Percentiles rank a stretch among this genome's conserved stretches.
Conservation (phyloP, 139 green algal genomes). For the Chlamydomonas sphaeroides region DNA sequence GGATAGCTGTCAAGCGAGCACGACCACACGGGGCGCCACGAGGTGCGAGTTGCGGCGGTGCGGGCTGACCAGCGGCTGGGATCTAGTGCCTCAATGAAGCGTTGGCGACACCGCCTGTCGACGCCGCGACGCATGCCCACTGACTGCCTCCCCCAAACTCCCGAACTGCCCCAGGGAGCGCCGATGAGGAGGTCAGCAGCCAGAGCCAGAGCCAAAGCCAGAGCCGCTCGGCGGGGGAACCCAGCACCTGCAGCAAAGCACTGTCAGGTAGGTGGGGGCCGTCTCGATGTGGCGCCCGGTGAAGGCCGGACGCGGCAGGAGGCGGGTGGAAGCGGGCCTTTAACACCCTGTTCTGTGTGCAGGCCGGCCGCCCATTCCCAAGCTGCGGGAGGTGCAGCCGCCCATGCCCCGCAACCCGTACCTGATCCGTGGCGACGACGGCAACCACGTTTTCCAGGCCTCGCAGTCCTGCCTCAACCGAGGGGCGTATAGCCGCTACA, state of each 20-base stretch:
- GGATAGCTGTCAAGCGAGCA: conserved; percentile 44
- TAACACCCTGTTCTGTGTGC: no score
- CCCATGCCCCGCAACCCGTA: conserved; percentile 52
- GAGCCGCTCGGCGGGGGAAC: conserved; percentile 44
- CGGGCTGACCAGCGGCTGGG: no score
- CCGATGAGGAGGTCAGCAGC: conserved; percentile 51
- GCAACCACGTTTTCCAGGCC: conserved; percentile 34
- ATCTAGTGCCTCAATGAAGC: no score
- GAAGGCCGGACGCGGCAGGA: no score
- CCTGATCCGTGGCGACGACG: conserved; percentile 32
- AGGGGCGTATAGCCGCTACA: conserved; percentile 31
- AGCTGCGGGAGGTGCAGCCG: conserved; percentile 26
- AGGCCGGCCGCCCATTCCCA: conserved; percentile 29
- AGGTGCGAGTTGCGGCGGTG: background rate
- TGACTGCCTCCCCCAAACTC: no score
- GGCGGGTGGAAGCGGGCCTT: no score
- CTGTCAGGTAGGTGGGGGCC: conserved; percentile 17
- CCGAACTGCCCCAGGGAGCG: background rate
- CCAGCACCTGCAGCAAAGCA: conserved; percentile 54
- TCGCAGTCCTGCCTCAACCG: conserved; percentile 22
- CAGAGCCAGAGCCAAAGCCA: conserved; percentile 59
- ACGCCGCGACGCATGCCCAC: no score
- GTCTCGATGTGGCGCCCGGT: no score
- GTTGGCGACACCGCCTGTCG: no score
- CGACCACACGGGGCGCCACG: conserved; percentile 12